Evolutionary conservation across 805 yeast genomes (phyloP).

Genomic region (Kuraishia ogatae): DNA sequence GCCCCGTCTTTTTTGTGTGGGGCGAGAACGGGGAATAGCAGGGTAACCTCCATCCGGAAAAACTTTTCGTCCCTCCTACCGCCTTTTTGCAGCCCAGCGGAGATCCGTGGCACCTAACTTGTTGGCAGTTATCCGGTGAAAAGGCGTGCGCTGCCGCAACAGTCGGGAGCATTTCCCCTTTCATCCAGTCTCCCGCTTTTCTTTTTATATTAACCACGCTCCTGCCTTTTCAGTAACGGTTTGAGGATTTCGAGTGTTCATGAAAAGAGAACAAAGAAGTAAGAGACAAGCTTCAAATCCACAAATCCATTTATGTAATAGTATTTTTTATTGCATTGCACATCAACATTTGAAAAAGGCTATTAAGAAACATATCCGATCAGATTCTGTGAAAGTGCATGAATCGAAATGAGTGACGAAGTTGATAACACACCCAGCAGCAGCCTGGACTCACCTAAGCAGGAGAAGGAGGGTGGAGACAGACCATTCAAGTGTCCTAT

Average conservation of each 20-base stretch:
- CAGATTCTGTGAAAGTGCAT: neutral
- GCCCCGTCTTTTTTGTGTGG: neutral
- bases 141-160: neutral
- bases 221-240: neutral
- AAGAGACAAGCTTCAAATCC: neutral
- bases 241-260: no score
- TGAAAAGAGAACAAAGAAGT: neutral
- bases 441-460: neutral
- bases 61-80: neutral
- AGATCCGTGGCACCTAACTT: neutral
- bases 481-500: conserved; percentile 81
- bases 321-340: neutral
- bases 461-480: neutral
- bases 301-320: no score
- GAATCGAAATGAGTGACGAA: neutral
- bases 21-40: neutral
- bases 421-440: neutral
- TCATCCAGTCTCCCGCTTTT: neutral
- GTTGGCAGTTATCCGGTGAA: neutral
- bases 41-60: neutral
- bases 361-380: no score
- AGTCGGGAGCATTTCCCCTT: neutral
- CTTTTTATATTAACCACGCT: neutral
- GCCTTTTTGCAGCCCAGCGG: neutral
- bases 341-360: neutral